Conservation (phyloP, 2,329 filamentous ascomycete genomes). For the Phyllosticta paracitricarpa region DNA sequence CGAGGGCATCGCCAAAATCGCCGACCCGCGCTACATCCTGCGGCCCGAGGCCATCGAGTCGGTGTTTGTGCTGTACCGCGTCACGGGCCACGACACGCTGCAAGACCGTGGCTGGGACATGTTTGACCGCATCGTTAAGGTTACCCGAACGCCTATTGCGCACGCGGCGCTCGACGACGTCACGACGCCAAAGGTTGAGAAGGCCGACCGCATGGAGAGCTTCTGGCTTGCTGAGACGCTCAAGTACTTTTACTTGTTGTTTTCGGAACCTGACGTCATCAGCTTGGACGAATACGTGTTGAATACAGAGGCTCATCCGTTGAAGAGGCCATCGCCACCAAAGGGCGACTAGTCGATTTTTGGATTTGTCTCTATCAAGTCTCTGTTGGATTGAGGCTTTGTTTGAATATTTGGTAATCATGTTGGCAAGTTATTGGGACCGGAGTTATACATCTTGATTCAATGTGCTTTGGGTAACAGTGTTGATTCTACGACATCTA, state of each 20-base stretch:
- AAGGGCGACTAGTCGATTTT: background rate
- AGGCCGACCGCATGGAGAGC: constrained; percentile 37
- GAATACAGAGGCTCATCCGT: constrained; percentile 19
- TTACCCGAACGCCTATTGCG: constrained; percentile 34
- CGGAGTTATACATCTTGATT: background rate
- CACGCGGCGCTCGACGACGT: constrained; percentile 37
- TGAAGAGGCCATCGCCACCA: constrained; percentile 1
- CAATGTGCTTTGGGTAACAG: background rate
- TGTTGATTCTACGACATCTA: background rate
- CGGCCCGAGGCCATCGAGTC: constrained; percentile 49
- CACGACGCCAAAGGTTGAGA: constrained; percentile 24
- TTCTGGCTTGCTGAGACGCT: constrained; percentile 42
- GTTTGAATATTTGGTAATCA: background rate
- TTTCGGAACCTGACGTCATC: constrained; percentile 32
- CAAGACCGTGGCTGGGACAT: constrained; percentile 40
- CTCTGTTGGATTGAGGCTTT: background rate
- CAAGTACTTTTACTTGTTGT: constrained; percentile 41
- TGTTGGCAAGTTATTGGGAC: background rate
- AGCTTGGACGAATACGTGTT: constrained; percentile 39
- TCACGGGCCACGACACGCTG: constrained; percentile 39
- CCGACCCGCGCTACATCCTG: constrained; percentile 4
- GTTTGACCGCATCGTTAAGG: constrained; percentile 35
- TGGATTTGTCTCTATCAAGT: background rate
- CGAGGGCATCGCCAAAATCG: constrained; percentile 6
- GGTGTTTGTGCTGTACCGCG: constrained; percentile 43